Evolutionary conservation across 495 filamentous ascomycete species (phyloP), one percentile per base, ranked within the genome.

Genomic region (Penicillium chermesinum): DNA sequence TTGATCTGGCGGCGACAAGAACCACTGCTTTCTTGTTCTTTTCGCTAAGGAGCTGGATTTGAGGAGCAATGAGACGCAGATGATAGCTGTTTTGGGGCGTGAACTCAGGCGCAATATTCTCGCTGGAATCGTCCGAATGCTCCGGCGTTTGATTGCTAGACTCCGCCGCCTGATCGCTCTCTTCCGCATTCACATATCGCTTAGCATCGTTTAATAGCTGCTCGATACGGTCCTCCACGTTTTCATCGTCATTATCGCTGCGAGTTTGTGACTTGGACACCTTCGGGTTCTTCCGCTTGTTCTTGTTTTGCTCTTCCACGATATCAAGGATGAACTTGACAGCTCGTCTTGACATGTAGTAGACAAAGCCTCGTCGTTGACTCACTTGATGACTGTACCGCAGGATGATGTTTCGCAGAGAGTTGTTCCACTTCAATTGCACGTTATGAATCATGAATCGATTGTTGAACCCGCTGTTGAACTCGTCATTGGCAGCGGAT

Each of bases 291-390:
- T 67, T 80, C 74, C 57, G 78, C 67, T 72, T 83, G 36, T 70
- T 71, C 55, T 76, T 89, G 50, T 80, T 80, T 57, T 96, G 93
- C 59, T 97, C 93, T 27, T 95, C 89, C 10, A 98, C 87, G 25
- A 98, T 95, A 61, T 98, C 93, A 8, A 96, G 73, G 50, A 98
- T 96, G 66, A 98, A 98, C 61, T 96, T 98, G 58, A 98, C 88
- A 13, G 93, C 94, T 49, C 89, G 81, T 34, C 93, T 81, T 16
- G 93, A 96, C 75, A 96, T 84, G 69, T 98, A 98, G 70, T 98
- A 98, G 32, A 97, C 84, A 68, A 97, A 98, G 18, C 93, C 93
- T 44, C 93, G 85, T 33, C 93, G 77, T 67, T 98, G 93, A 64
- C 90, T 91, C 49, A 95, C 91, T 70, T 96, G 94, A 55, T 98